A percentile compares a stretch with the other conserved stretches of the same genome.
Evolutionary conservation across 2,329 filamentous ascomycete genomes (phyloP).

Genomic region (Pseudogymnoascus sp.): DNA sequence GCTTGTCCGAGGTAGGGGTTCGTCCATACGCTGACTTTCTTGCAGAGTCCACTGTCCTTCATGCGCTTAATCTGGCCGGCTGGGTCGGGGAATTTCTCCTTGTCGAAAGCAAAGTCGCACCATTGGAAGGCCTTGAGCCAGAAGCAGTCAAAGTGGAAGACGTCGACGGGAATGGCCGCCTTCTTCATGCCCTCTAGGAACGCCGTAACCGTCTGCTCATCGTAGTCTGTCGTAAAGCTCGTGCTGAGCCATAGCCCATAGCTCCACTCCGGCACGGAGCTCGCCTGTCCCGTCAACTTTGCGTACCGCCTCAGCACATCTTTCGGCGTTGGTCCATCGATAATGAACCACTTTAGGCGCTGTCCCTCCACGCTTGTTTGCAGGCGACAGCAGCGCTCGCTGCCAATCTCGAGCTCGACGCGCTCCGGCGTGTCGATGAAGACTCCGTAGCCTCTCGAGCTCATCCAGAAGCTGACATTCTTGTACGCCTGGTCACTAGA

Average conservation of each 20-base stretch:
- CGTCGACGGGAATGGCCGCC: slow-evolving; percentile 47
- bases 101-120: slow-evolving; percentile 54
- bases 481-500: slow-evolving; percentile 64
- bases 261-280: slow-evolving; percentile 61
- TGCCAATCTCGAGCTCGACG: slow-evolving; percentile 65
- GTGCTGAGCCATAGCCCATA: slow-evolving; percentile 71
- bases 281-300: slow-evolving; percentile 55
- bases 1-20: slow-evolving; percentile 55
- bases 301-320: slow-evolving; percentile 62
- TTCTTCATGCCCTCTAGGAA: slow-evolving; percentile 51
- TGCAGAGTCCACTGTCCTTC: slow-evolving; percentile 39
- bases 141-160: slow-evolving; percentile 57
- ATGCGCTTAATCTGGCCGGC: slow-evolving; percentile 44
- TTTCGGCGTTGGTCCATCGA: slow-evolving; percentile 62
- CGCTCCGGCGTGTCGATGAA: slow-evolving; percentile 64
- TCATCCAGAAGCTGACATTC: slow-evolving; percentile 62
- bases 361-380: slow-evolving; percentile 63
- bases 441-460: slow-evolving; percentile 64
- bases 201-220: slow-evolving; percentile 46
- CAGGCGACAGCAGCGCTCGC: slow-evolving; percentile 61
- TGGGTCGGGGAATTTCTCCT: slow-evolving; percentile 49
- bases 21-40: slow-evolving; percentile 49
- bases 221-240: slow-evolving; percentile 53
- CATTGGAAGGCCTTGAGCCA: slow-evolving; percentile 56
- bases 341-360: slow-evolving; percentile 63